Conservation (phyloP, 495 filamentous ascomycete species). For the Aspergillus leporis region DNA sequence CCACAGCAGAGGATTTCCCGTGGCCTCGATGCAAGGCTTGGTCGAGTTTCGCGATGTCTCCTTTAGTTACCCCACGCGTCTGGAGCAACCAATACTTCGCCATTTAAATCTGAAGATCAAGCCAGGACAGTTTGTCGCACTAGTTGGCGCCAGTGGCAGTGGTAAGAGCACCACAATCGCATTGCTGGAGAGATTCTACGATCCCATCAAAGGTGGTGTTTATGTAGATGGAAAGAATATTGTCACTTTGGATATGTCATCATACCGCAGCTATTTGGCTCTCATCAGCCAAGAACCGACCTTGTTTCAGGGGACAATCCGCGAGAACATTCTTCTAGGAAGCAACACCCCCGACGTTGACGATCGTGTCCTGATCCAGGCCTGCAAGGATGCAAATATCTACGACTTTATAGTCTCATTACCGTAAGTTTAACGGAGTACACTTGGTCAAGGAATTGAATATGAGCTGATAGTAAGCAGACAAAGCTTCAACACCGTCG, state of each 20-base stretch:
- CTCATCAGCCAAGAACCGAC: slow-evolving; percentile 86
- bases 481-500: slow-evolving; percentile 72
- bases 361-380: slow-evolving; percentile 66
- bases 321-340: slow-evolving; percentile 79
- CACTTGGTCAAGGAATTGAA: not conserved
- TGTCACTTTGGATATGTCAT: slow-evolving; percentile 65
- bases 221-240: slow-evolving; percentile 76
- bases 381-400: slow-evolving; percentile 87
- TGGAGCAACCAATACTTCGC: slow-evolving; percentile 72
- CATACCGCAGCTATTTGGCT: slow-evolving; percentile 74
- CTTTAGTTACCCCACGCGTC: slow-evolving; percentile 77
- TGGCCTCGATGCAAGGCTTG: slow-evolving; percentile 59
- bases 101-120: slow-evolving; percentile 68
- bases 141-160: slow-evolving; percentile 79
- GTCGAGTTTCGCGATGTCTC: slow-evolving; percentile 79
- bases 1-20: slow-evolving; percentile 53
- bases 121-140: slow-evolving; percentile 74
- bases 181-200: slow-evolving; percentile 82
- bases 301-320: slow-evolving; percentile 79
- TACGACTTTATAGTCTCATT: slow-evolving; percentile 82
- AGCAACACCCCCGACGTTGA: slow-evolving; percentile 56
- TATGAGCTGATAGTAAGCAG: slow-evolving; percentile 22
- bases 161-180: slow-evolving; percentile 81
- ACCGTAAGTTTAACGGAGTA: slow-evolving; percentile 46
- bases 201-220: slow-evolving; percentile 67